Base-by-base conservation (phyloP, 306 rosid genomes). In the Cicer cuneatum region DNA sequence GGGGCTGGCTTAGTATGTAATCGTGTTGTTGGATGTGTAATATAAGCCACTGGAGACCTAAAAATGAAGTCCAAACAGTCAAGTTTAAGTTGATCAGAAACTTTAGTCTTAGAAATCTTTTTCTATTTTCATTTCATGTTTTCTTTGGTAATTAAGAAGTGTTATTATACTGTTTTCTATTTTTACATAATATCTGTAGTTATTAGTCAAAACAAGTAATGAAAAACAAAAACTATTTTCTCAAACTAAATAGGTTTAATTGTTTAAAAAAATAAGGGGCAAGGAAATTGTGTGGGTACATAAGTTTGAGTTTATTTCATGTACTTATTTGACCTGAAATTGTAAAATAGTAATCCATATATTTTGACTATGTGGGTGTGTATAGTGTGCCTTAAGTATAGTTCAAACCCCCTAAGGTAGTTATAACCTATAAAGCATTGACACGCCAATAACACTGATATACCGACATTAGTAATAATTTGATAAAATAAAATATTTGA, bases 1-100 rank as follows among this genome's bases (percentile, higher is more conserved):
- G 98, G 98, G 58, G 98, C 97, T 60, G 98, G 98, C 80, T 88
- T 89, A 7, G 80, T 83, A 12, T 80, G 77, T 83, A 89, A 58
- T 37, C 71, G 18, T 3, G 97, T 93, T 46, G 73, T 83, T 82
- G 92, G 83, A 39, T 59, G 79, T 12, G 86, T 86, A 71, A 93
- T 93, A 56, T 83, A 89, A 52, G 92, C 97, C 80, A 19, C 56
- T 0, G 97, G 94, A 56, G 33, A 81, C 85, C 97, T 93, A 52
- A 38, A 52, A 78, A 59, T 33, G 18, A 73, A 72, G 10, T 35
- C 14, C 6, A 57, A 69, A 40, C 15, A 69, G 69, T 66, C 52
- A 49, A 15, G 39, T 57, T 71, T 46, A 40, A 19, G 7, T 15
- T 4, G 35, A 29, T 29, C 0, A 29, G 35, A 29, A 29, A 29